These are phyloP conservation scores for Fusarium buxicola DNA, from an alignment of 2,329 filamentous ascomycete genomes.

Conservation along the genomic window DNA sequence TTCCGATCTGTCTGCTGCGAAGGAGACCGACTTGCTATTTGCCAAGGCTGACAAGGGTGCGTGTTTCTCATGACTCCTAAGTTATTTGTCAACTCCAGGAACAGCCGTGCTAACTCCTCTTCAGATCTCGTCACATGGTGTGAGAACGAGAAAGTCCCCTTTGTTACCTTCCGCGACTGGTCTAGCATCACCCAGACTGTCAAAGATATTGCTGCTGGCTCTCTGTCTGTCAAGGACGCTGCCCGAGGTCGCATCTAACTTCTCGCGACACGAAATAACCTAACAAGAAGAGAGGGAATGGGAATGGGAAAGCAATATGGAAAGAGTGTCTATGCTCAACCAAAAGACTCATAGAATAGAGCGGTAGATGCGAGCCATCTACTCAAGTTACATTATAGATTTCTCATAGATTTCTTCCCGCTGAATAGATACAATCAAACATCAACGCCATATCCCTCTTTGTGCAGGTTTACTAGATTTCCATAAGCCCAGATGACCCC, in stretches of 20 bases:
- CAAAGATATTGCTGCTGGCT: slow-evolving; percentile 80
- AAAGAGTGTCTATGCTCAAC: slow-evolving; percentile 7
- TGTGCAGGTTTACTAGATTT: not conserved
- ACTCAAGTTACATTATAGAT: slow-evolving; percentile 23
- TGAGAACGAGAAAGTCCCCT: slow-evolving; percentile 84
- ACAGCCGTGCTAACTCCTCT: slow-evolving; percentile 5
- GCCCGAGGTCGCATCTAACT: slow-evolving; percentile 62
- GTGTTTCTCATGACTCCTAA: slow-evolving; percentile 38
- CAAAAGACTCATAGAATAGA: slow-evolving; percentile 29
- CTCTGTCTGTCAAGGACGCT: slow-evolving; percentile 76
- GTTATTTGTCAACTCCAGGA: not conserved
- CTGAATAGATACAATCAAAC: slow-evolving; percentile 16
- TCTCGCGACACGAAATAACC: slow-evolving; percentile 7
- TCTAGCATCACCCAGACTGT: slow-evolving; percentile 80
- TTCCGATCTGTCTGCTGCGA: slow-evolving; percentile 89
- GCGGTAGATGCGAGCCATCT: slow-evolving; percentile 21
- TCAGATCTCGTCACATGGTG: slow-evolving; percentile 89
- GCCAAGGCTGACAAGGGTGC: slow-evolving; percentile 89
- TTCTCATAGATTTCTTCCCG: slow-evolving; percentile 27
- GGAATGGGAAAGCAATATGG: not conserved
- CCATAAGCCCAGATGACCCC: not conserved
- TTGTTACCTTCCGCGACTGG: slow-evolving; percentile 90
- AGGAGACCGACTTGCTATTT: slow-evolving; percentile 92
- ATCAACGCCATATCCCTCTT: no score
- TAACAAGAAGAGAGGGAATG: not conserved